Conservation (phyloP, 1,284 basidiomycete species). For the Agroathelia rolfsii region DNA sequence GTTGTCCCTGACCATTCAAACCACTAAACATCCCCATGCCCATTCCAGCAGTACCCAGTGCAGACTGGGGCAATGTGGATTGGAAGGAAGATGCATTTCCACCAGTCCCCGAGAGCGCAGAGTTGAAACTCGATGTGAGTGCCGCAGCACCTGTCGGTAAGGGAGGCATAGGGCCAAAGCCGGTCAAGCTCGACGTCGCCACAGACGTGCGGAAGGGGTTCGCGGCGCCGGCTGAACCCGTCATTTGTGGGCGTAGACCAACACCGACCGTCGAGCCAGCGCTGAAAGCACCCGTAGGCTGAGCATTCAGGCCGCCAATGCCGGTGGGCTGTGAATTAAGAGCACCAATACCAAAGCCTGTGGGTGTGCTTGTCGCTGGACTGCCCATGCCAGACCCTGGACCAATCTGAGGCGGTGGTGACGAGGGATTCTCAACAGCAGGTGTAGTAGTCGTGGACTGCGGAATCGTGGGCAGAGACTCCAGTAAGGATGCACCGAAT, state of each 20-base stretch:
- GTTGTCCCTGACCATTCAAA: slow-evolving; percentile 15
- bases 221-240: slow-evolving; percentile 44
- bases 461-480: slow-evolving; percentile 66
- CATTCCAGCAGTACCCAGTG: no score
- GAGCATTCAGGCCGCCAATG: slow-evolving; percentile 15
- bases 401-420: slow-evolving; percentile 9
- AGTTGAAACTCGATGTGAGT: no score
- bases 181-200: slow-evolving; percentile 22
- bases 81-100: no score
- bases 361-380: slow-evolving; percentile 5
- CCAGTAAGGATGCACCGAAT: slow-evolving; percentile 77
- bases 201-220: slow-evolving; percentile 73
- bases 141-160: no score
- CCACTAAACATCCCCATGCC: no score
- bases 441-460: slow-evolving; percentile 46
- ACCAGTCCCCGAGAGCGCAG: no score
- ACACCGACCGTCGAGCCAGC: slow-evolving; percentile 36
- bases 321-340: slow-evolving; percentile 25
- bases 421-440: slow-evolving; percentile 15
- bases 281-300: slow-evolving; percentile 17
- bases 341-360: slow-evolving; percentile 12
- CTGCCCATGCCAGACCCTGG: slow-evolving; percentile 5
- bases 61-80: no score
- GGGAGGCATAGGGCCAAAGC: slow-evolving; percentile 12
- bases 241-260: slow-evolving; percentile 65